Evolutionary conservation across 257 asterid genomes (phyloP).

Genomic region (Nyctanthes arbortristis): DNA sequence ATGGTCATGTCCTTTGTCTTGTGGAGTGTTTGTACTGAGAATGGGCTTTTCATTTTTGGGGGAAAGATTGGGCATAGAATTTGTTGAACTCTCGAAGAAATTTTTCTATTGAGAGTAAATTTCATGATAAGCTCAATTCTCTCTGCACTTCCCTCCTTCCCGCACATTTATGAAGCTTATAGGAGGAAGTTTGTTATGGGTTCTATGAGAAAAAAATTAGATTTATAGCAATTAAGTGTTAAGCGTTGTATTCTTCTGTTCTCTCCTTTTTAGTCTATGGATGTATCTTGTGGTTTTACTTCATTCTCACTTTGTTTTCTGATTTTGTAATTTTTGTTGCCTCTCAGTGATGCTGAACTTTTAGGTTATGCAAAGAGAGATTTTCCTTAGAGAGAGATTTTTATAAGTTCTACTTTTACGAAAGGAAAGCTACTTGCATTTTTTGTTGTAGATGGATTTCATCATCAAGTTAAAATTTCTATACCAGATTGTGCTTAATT

Average conservation of each 20-base stretch:
- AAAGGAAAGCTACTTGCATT: too few relatives aligned
- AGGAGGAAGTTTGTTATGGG: not conserved
- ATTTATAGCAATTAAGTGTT: too few relatives aligned
- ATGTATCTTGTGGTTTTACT: not conserved
- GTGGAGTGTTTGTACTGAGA: too few relatives aligned
- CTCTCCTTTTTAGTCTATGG: too few relatives aligned
- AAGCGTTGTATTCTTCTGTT: too few relatives aligned
- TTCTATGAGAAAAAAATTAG: too few relatives aligned
- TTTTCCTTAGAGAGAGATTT: not conserved
- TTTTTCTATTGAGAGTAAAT: not conserved
- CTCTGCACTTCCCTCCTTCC: not conserved
- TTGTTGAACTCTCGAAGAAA: not conserved
- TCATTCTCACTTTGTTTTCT: not conserved
- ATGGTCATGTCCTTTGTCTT: not conserved
- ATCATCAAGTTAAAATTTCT: too few relatives aligned
- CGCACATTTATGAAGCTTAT: not conserved
- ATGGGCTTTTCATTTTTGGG: not conserved
- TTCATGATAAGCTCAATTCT: not conserved
- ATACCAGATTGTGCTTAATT: too few relatives aligned
- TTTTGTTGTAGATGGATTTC: too few relatives aligned
- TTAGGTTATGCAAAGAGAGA: not conserved
- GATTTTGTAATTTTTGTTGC: not conserved
- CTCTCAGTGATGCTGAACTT: too few relatives aligned
- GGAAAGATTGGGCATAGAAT: not conserved
- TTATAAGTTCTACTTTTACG: too few relatives aligned